These are phyloP conservation scores for Phaseolus coccineus DNA, from an alignment of 331 rosid genomes.

Conservation along the genomic window DNA sequence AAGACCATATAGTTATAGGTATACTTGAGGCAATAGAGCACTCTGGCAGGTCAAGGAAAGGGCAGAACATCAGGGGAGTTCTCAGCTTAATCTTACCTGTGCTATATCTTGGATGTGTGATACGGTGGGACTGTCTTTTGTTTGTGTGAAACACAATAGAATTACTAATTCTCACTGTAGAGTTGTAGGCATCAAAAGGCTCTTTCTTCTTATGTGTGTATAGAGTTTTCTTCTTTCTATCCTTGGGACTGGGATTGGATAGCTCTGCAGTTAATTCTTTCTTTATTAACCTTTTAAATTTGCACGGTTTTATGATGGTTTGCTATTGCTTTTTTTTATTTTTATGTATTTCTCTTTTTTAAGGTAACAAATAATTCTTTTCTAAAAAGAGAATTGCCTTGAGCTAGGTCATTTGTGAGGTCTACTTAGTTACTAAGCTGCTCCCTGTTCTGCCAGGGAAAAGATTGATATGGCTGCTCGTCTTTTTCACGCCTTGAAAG, in stretches of 20 bases:
- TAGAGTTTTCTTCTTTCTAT: slow-evolving; percentile 18
- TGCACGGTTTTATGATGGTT: slow-evolving; percentile 9
- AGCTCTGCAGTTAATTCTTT: slow-evolving; percentile 21
- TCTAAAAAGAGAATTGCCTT: slow-evolving; percentile 9
- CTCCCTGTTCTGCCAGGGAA: slow-evolving; percentile 61
- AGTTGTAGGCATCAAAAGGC: slow-evolving; percentile 1
- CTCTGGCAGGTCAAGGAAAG: not conserved
- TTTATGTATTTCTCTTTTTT: slow-evolving; percentile 10
- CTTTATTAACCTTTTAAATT: not conserved
- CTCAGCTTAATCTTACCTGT: not conserved
- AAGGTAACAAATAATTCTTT: not conserved
- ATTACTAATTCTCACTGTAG: not conserved
- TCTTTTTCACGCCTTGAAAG: slow-evolving; percentile 83
- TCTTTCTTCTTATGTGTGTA: not conserved
- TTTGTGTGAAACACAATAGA: not conserved
- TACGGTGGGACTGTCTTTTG: not conserved
- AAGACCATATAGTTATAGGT: not conserved
- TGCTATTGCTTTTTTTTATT: not conserved
- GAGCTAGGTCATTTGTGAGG: slow-evolving; percentile 31
- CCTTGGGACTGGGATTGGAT: slow-evolving; percentile 31
- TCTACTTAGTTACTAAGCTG: slow-evolving; percentile 30
- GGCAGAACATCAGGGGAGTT: not conserved
- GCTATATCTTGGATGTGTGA: too few relatives aligned
- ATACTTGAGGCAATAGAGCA: too few relatives aligned
- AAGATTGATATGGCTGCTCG: slow-evolving; percentile 89